Evolutionary conservation across 2,329 filamentous ascomycete species (phyloP).

Genomic region (Botrytis hyacinthi): DNA sequence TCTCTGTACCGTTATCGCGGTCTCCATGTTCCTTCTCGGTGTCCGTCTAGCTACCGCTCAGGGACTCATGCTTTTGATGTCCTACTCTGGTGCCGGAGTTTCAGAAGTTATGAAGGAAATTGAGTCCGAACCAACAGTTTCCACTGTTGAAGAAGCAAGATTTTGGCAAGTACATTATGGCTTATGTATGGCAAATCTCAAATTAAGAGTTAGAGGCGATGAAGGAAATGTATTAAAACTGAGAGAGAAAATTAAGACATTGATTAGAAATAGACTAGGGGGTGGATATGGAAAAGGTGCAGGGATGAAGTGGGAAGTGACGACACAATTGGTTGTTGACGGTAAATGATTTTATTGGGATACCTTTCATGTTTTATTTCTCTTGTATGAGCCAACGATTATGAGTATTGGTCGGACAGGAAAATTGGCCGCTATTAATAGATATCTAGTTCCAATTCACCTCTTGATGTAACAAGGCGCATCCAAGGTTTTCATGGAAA

Average conservation of each 20-base stretch:
- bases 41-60: slow-evolving; percentile 79
- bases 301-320: slow-evolving; percentile 89
- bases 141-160: slow-evolving; percentile 80
- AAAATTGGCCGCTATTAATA: neutral
- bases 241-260: slow-evolving; percentile 69
- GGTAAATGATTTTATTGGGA: slow-evolving; percentile 23
- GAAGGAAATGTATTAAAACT: slow-evolving; percentile 71
- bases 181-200: slow-evolving; percentile 91
- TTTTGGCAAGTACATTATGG: slow-evolving; percentile 99
- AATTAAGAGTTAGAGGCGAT: slow-evolving; percentile 63
- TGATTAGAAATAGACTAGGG: slow-evolving; percentile 82
- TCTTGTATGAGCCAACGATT: neutral
- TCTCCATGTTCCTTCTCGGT: slow-evolving; percentile 86
- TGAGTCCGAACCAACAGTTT: slow-evolving; percentile 72
- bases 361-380: neutral
- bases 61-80: slow-evolving; percentile 95
- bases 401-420: neutral
- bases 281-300: slow-evolving; percentile 81
- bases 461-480: neutral
- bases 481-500: neutral
- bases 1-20: slow-evolving; percentile 76
- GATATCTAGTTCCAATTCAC: neutral
- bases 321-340: slow-evolving; percentile 63
- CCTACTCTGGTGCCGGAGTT: slow-evolving; percentile 52
- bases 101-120: slow-evolving; percentile 78